phyloP scores from a whole-genome alignment of 768 basidiomycete species.

The Collybiopsis confluens region DNA sequence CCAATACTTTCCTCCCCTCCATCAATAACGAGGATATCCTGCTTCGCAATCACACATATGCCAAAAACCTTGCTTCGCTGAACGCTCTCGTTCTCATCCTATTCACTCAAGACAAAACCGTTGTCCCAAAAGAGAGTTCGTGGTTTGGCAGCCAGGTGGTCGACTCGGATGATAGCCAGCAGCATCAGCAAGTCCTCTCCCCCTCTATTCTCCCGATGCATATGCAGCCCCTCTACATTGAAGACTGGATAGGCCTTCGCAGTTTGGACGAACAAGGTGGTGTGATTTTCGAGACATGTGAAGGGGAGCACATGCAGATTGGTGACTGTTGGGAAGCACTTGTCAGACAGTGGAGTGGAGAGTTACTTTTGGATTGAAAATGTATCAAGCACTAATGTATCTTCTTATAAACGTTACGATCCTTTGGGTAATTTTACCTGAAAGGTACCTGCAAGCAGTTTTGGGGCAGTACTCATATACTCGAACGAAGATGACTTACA shows the following conservation, averaged over 20 bases:
- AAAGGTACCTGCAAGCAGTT: conserved; percentile 58
- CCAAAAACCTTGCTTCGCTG: conserved; percentile 53
- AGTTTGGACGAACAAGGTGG: conserved; percentile 62
- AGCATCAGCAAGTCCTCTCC: conserved; percentile 3
- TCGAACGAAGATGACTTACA: conserved; percentile 40
- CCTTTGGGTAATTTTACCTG: conserved; percentile 77
- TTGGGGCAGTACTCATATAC: not conserved
- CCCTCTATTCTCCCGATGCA: conserved; percentile 56
- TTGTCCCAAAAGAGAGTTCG: conserved; percentile 78
- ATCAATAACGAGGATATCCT: conserved; percentile 76
- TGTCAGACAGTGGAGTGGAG: conserved; percentile 39
- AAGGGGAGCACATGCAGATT: conserved; percentile 76
- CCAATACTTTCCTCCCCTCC: conserved; percentile 63
- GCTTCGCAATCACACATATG: conserved; percentile 56
- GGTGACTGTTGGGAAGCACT: conserved; percentile 57
- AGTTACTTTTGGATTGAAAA: not conserved
- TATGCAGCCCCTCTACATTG: conserved; percentile 63
- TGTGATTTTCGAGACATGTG: conserved; percentile 58
- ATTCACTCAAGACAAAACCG: conserved; percentile 71
- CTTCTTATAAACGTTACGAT: conserved; percentile 20
- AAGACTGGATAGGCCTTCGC: conserved; percentile 81
- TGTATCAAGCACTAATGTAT: no score
- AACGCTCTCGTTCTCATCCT: conserved; percentile 68
- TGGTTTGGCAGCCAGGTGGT: conserved; percentile 79
- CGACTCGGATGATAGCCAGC: conserved; percentile 21